Evolutionary conservation across 1,284 basidiomycete genomes (phyloP).

Genomic region (Cryptococcus sp.): DNA sequence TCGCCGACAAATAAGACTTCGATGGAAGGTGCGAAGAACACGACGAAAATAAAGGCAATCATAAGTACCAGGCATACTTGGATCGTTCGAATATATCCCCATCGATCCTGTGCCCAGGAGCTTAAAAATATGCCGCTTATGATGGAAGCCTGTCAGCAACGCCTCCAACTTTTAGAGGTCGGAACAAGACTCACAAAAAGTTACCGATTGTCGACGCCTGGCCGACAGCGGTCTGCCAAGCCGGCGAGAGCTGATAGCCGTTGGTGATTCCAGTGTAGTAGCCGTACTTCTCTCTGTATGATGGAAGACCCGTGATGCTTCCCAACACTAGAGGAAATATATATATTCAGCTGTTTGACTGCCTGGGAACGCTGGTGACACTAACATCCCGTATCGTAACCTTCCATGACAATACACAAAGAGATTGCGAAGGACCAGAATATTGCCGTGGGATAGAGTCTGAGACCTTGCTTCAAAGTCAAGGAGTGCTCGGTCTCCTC

Average conservation of each 20-base stretch:
- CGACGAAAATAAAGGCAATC: slow-evolving; percentile 30
- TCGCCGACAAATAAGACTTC: slow-evolving; percentile 22
- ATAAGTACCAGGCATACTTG: slow-evolving; percentile 34
- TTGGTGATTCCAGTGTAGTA: slow-evolving; percentile 1
- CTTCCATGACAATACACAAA: slow-evolving; percentile 37
- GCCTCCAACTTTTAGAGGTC: no score
- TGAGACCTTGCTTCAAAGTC: no score
- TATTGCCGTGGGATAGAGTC: slow-evolving; percentile 43
- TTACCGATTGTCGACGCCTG: slow-evolving; percentile 25
- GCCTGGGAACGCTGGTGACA: neutral
- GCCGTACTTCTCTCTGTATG: slow-evolving; percentile 20
- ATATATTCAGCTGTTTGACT: neutral
- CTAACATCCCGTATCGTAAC: slow-evolving; percentile 20
- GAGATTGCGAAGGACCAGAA: slow-evolving; percentile 50
- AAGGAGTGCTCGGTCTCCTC: no score
- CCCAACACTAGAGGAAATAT: neutral
- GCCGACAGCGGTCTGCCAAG: slow-evolving; percentile 31
- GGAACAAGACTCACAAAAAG: slow-evolving; percentile 19
- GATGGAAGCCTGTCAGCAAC: no score
- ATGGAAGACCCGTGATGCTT: slow-evolving; percentile 11
- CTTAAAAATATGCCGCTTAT: slow-evolving; percentile 22
- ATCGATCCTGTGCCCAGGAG: slow-evolving; percentile 23
- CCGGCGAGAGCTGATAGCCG: slow-evolving; percentile 26
- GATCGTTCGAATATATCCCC: slow-evolving; percentile 26
- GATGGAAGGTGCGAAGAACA: slow-evolving; percentile 46